Evolutionary conservation across 305 asterid genomes (phyloP).

Genomic region (Fraxinus latifolia): DNA sequence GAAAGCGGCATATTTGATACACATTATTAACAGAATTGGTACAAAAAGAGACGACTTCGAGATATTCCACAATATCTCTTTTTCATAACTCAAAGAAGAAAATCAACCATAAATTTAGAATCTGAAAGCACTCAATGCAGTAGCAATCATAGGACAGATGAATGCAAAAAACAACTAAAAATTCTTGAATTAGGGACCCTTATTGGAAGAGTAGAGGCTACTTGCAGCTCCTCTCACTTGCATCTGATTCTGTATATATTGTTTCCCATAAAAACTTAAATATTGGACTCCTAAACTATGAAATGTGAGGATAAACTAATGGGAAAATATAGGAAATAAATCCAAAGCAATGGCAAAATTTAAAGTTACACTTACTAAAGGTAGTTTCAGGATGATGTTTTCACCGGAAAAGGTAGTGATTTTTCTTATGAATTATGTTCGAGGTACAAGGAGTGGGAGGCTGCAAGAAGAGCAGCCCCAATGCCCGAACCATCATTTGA

Average conservation of each 20-base stretch:
- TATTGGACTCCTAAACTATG: not conserved
- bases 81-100: not conserved
- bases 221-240: not conserved
- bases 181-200: not conserved
- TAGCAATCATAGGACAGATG: not conserved
- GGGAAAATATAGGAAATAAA: not conserved
- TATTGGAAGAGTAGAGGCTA: not conserved
- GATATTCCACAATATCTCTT: not conserved
- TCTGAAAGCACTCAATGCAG: not conserved
- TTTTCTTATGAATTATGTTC: slow-evolving; percentile 23
- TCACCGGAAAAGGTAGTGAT: not conserved
- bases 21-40: not conserved
- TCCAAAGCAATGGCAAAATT: not conserved
- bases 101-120: not conserved
- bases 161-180: not conserved
- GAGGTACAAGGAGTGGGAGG: slow-evolving; percentile 65
- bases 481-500: slow-evolving; percentile 86
- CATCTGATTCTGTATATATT: not conserved
- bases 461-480: slow-evolving; percentile 89
- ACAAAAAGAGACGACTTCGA: not conserved
- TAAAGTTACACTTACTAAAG: not conserved
- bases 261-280: not conserved
- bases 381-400: not conserved
- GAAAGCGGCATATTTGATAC: not conserved
- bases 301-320: not conserved